A percentile compares a stretch with the other conserved stretches of the same genome.
phyloP scores from a whole-genome alignment of 208 protist species.

The Trypanosomatidae sp. region DNA sequence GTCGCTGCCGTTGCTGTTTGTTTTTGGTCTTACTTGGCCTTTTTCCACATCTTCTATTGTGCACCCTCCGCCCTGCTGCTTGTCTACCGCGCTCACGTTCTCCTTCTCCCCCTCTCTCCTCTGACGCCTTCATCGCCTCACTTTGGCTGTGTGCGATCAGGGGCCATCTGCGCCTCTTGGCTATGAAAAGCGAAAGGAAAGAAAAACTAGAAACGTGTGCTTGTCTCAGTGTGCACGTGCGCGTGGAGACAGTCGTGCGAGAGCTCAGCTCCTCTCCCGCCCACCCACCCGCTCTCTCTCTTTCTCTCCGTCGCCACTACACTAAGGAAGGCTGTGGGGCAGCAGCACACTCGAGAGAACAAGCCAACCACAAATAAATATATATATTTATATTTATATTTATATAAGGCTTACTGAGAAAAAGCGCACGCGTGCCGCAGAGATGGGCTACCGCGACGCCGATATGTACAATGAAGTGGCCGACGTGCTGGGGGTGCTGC shows the following conservation, averaged over 20 bases:
- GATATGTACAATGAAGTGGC: conserved; percentile 27
- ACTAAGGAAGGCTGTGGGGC: neutral
- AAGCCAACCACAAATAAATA: neutral
- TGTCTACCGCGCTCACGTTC: too few relatives aligned
- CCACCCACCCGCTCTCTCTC: neutral
- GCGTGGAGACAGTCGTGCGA: neutral
- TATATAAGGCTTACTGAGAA: neutral
- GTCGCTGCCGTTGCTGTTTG: too few relatives aligned
- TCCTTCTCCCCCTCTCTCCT: too few relatives aligned
- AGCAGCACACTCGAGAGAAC: neutral
- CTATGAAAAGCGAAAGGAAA: too few relatives aligned
- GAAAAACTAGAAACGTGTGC: too few relatives aligned
- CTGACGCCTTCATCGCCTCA: too few relatives aligned
- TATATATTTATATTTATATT: neutral
- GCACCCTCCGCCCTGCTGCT: too few relatives aligned
- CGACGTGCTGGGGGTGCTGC: conserved; percentile 24
- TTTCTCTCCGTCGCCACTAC: conserved; percentile 3
- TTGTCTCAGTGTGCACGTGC: neutral
- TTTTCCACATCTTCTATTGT: too few relatives aligned
- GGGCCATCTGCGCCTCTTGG: too few relatives aligned
- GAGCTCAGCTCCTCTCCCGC: neutral
- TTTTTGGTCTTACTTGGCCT: too few relatives aligned
- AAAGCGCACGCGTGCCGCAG: neutral
- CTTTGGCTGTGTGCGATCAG: too few relatives aligned
- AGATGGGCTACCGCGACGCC: conserved; percentile 1